Conservation (phyloP, 31 red algal species). For the Porphyra umbilicalis region DNA sequence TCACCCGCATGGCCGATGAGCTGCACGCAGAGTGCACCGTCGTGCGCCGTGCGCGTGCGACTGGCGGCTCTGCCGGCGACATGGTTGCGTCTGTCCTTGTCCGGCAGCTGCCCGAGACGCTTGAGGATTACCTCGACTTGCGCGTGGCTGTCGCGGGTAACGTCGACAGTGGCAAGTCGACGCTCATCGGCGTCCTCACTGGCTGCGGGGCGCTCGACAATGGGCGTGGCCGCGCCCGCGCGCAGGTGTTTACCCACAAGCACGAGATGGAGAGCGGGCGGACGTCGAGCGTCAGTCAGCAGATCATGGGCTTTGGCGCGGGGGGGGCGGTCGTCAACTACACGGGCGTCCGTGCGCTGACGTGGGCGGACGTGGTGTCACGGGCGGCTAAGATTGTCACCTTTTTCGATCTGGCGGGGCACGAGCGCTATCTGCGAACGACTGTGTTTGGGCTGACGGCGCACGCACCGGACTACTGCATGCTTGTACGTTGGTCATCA, state of each 20-base stretch:
- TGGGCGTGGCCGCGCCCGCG: slow-evolving; percentile 88
- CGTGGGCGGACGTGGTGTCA: slow-evolving; percentile 93
- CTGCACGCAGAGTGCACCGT: slow-evolving; percentile 81
- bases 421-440: slow-evolving; percentile 98
- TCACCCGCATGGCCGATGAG: slow-evolving; percentile 89
- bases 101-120: slow-evolving; percentile 67
- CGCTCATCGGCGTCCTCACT: slow-evolving; percentile 91
- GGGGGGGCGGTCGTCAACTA: slow-evolving; percentile 95
- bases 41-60: slow-evolving; percentile 34
- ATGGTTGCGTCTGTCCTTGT: slow-evolving; percentile 79
- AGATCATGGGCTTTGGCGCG: slow-evolving; percentile 95
- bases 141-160: slow-evolving; percentile 94
- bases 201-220: slow-evolving; percentile 96
- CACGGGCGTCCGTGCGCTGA: slow-evolving; percentile 74
- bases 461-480: slow-evolving; percentile 95
- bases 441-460: slow-evolving; percentile 97
- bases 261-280: slow-evolving; percentile 97
- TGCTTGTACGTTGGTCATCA: slow-evolving; percentile 39
- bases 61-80: slow-evolving; percentile 60
- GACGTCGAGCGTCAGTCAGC: slow-evolving; percentile 83
- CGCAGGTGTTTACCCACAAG: slow-evolving; percentile 96
- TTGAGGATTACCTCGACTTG: slow-evolving; percentile 94
- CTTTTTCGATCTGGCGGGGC: slow-evolving; percentile 96
- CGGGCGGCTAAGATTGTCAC: slow-evolving; percentile 87
- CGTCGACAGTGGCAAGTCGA: slow-evolving; percentile 96